Base-by-base conservation (phyloP, 352 stramenopile species). In the Phytophthora parvispora region DNA sequence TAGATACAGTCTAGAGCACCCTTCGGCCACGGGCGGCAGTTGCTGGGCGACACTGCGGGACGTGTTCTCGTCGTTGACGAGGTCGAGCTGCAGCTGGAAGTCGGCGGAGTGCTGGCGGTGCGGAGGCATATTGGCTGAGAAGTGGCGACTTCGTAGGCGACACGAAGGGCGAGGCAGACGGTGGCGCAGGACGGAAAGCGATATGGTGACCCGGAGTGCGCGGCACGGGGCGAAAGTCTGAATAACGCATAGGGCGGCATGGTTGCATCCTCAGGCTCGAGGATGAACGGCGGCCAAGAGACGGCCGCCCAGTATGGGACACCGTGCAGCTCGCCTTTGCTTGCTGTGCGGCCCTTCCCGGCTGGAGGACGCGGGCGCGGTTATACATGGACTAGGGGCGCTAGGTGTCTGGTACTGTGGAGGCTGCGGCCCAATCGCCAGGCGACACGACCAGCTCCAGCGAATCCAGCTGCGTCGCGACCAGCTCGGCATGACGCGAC, bases 1-100 rank as follows among this genome's bases (percentile, higher is more conserved):
- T 40, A 95, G 71, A 60, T 87, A 95, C 10, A 95, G 64, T 31
- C 88, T 72, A 27, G 87, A 87, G 67, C 70, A 89, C 40, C 78
- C 70, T 32, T 80, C 58, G 1, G 72, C 66, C 16, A 92, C 74
- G 1, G 84, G 78, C 15, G 88, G 84, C 25, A 94, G 69, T 69
- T 91, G 85, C 63, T 83, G 80, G 13, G 70, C 63, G 24, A 91
- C 64, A 15, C 75, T 74, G 7, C 55, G 64, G 15, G 59, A 8
- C 28, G 49, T 54, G 58, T 63, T 49, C 36, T 69, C 53, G 25
- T 57, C 45, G 10, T 62, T 49, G 22, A 68, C 6, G 8, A 64
- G 36, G 52, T 74, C 43, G 48, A 74, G 58, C 47, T 69, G 74
- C 31, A 74, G 51, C 45, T 78, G 69, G 52, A 75, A 76, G 20